Base-by-base conservation (phyloP, 2,329 filamentous ascomycete species). In the Phoma sp. region DNA sequence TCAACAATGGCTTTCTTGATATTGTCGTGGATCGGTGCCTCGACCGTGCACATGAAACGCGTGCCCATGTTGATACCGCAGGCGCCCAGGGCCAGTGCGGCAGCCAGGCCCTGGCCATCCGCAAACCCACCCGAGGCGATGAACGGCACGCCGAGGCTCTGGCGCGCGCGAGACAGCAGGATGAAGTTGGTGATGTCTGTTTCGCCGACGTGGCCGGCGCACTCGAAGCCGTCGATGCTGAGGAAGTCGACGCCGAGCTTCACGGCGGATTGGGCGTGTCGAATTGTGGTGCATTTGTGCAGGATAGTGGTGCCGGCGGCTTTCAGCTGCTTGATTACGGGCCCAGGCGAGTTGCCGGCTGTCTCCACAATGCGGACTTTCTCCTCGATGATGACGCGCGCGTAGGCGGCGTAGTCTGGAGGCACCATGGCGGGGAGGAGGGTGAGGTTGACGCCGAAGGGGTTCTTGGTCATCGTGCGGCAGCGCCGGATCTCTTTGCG, bases 51-150 rank as follows among this genome's bases (percentile, higher is more conserved):
- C 90, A 99, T 96, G 80, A 98, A 99, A 37, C 95, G 83, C 8
- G 95, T 99, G 53, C 95, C 95, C 95, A 99, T 99, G 79, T 99
- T 99, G 78, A 98, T 88, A 59, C 95, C 95, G 74, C 91, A 90
- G 0, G 95, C 95, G 32, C 95, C 95, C 10, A 99, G 83, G 36
- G 89, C 88, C 65, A 99, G 80, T 7, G 95, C 95, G 2, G 93
- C 95, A 1, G 95, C 95, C 18, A 99, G 83, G 4, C 95, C 95
- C 68, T 96, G 86, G 0, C 95, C 95, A 73, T 99, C 95, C 10
- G 92, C 93, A 71, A 99, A 98, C 2, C 95, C 95, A 52, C 95
- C 95, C 1, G 90, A 96, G 0, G 95, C 95, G 71, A 99, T 96
- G 75, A 98, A 99, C 0, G 95, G 95, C 8, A 96, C 85, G 32